phyloP scores from a whole-genome alignment of 208 protist genomes.

The Trypanosoma brucei region DNA sequence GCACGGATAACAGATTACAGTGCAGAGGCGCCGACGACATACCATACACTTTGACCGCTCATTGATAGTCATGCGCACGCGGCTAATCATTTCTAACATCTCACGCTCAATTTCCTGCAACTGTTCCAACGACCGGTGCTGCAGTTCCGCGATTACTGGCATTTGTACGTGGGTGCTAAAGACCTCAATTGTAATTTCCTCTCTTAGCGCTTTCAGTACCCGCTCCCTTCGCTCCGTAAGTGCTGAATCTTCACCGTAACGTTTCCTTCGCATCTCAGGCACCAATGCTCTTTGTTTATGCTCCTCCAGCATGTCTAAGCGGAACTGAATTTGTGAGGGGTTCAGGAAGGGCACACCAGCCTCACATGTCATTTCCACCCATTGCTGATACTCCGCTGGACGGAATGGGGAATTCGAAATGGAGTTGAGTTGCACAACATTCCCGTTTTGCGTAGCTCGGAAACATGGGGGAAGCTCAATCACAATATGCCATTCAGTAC shows the following conservation, averaged over 20 bases:
- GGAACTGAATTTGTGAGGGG: conserved; percentile 73
- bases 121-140: conserved; percentile 45
- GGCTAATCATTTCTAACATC: conserved; percentile 74
- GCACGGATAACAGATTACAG: conserved; percentile 88
- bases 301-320: conserved; percentile 78
- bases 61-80: conserved; percentile 73
- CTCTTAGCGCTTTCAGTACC: conserved; percentile 28
- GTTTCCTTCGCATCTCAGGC: conserved; percentile 40
- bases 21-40: conserved; percentile 63
- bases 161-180: conserved; percentile 56
- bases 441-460: conserved; percentile 75
- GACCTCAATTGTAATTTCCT: conserved; percentile 42
- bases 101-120: conserved; percentile 81
- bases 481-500: conserved; percentile 85
- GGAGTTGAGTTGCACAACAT: conserved; percentile 88
- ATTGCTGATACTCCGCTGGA: conserved; percentile 80
- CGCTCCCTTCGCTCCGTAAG: conserved; percentile 39
- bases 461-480: conserved; percentile 90
- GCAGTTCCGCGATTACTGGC: conserved; percentile 53
- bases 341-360: conserved; percentile 57
- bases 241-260: conserved; percentile 51
- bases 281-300: conserved; percentile 77
- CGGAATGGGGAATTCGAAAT: conserved; percentile 88
- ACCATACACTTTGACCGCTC: conserved; percentile 81
- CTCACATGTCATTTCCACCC: conserved; percentile 64